phyloP scores from a whole-genome alignment of 768 basidiomycete genomes.

The Trametes cingulata region DNA sequence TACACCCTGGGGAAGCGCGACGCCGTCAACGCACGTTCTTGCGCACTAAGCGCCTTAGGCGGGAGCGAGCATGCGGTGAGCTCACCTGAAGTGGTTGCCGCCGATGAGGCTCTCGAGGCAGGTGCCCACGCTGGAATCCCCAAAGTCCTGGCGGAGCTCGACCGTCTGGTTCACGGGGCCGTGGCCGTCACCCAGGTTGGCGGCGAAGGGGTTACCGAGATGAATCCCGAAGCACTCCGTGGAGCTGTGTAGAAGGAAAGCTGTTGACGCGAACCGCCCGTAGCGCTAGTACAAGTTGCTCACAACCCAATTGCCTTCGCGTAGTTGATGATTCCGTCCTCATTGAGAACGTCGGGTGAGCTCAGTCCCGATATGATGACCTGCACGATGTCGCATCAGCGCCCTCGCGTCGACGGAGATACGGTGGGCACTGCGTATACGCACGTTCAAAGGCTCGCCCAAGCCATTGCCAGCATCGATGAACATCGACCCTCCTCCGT shows the following conservation, averaged over 20 bases:
- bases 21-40: slow-evolving; percentile 38
- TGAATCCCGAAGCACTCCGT: slow-evolving; percentile 43
- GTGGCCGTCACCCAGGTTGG: slow-evolving; percentile 53
- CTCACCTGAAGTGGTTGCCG: slow-evolving; percentile 50
- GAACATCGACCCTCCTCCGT: slow-evolving; percentile 46
- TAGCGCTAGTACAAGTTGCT: slow-evolving; percentile 21
- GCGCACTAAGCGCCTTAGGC: background rate
- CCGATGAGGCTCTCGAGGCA: slow-evolving; percentile 48
- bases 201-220: slow-evolving; percentile 38
- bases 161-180: slow-evolving; percentile 45
- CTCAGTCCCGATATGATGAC: slow-evolving; percentile 69
- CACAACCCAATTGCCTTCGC: slow-evolving; percentile 66
- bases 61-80: background rate
- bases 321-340: slow-evolving; percentile 57
- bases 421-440: background rate
- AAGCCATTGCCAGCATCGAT: slow-evolving; percentile 38
- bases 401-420: background rate
- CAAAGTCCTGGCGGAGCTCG: slow-evolving; percentile 48
- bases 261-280: slow-evolving; percentile 12
- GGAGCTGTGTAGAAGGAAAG: slow-evolving; percentile 41
- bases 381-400: slow-evolving; percentile 24
- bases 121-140: slow-evolving; percentile 37
- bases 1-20: slow-evolving; percentile 57
- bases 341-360: slow-evolving; percentile 55
- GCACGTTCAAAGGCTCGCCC: slow-evolving; percentile 49